Evolutionary conservation across 2,329 filamentous ascomycete genomes (phyloP).

Genomic region (Aspergillus vadensis): DNA sequence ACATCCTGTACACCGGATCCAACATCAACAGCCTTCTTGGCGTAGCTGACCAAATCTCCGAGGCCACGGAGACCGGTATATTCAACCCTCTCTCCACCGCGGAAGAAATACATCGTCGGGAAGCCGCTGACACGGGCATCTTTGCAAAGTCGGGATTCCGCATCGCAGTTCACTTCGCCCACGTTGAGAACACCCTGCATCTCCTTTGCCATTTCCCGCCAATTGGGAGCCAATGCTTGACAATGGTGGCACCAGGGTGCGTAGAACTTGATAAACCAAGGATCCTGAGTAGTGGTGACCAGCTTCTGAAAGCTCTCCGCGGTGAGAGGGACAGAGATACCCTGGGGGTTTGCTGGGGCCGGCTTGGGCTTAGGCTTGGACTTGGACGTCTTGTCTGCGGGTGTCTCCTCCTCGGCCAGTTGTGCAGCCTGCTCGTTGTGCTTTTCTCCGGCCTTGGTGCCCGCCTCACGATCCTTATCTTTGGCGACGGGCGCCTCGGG

Average conservation of each 20-base stretch:
- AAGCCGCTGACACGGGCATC: constrained; percentile 78
- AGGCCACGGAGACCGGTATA: constrained; percentile 90
- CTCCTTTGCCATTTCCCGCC: constrained; percentile 85
- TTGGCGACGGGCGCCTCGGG: constrained; percentile 45
- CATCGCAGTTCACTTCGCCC: constrained; percentile 94
- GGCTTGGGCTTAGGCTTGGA: constrained; percentile 53
- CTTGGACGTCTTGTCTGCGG: constrained; percentile 44
- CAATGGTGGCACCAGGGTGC: constrained; percentile 97
- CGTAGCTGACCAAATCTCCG: constrained; percentile 84
- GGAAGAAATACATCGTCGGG: constrained; percentile 91
- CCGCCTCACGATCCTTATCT: constrained; percentile 44
- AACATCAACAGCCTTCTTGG: constrained; percentile 80
- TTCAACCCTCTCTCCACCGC: constrained; percentile 85
- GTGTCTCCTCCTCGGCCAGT: constrained; percentile 22
- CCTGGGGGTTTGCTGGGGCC: constrained; percentile 70
- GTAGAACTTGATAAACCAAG: constrained; percentile 99
- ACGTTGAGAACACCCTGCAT: constrained; percentile 89
- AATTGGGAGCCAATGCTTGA: constrained; percentile 86
- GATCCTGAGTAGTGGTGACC: constrained; percentile 83
- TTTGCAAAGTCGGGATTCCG: constrained; percentile 84
- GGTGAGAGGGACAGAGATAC: constrained; percentile 72
- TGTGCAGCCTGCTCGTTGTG: constrained; percentile 43
- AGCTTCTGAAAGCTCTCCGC: constrained; percentile 82
- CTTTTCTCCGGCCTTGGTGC: constrained; percentile 43
- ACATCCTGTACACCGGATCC: constrained; percentile 79